Conservation (phyloP, 768 basidiomycete genomes). For the Phylloporus sp. region DNA sequence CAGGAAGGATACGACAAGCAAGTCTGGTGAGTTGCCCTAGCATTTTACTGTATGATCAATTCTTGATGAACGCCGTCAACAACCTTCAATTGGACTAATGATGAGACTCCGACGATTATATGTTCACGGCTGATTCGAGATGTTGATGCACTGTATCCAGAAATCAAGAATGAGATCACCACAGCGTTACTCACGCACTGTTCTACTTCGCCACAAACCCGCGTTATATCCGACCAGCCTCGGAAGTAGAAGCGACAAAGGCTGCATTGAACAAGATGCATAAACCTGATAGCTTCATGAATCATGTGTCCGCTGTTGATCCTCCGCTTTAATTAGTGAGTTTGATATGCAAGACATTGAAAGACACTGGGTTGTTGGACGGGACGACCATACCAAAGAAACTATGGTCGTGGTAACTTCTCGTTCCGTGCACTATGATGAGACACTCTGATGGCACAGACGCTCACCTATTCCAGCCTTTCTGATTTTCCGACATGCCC, state of each 20-base stretch:
- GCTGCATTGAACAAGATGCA: slow-evolving; percentile 25
- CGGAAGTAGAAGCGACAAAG: slow-evolving; percentile 35
- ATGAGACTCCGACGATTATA: slow-evolving; percentile 30
- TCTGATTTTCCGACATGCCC: slow-evolving; percentile 42
- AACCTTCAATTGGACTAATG: slow-evolving; percentile 38
- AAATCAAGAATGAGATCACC: slow-evolving; percentile 41
- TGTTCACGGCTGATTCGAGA: slow-evolving; percentile 35
- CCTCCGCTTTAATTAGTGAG: slow-evolving; percentile 12
- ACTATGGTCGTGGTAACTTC: slow-evolving; percentile 20
- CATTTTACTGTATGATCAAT: not conserved
- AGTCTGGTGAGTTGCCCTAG: slow-evolving; percentile 15
- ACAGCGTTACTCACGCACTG: slow-evolving; percentile 32
- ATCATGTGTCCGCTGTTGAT: no score
- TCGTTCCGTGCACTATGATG: slow-evolving; percentile 20
- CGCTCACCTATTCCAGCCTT: slow-evolving; percentile 41
- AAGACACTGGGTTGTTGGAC: slow-evolving; percentile 35
- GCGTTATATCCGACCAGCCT: slow-evolving; percentile 30
- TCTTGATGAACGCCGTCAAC: not conserved
- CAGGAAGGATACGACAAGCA: slow-evolving; percentile 32
- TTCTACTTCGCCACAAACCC: slow-evolving; percentile 35
- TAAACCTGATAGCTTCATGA: slow-evolving; percentile 40
- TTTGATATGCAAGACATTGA: slow-evolving; percentile 31
- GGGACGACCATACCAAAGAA: slow-evolving; percentile 36
- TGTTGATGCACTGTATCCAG: slow-evolving; percentile 35
- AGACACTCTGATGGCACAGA: slow-evolving; percentile 29